These are phyloP conservation scores for Fagus sylvatica DNA, from an alignment of 306 rosid species.

Conservation along the genomic window DNA sequence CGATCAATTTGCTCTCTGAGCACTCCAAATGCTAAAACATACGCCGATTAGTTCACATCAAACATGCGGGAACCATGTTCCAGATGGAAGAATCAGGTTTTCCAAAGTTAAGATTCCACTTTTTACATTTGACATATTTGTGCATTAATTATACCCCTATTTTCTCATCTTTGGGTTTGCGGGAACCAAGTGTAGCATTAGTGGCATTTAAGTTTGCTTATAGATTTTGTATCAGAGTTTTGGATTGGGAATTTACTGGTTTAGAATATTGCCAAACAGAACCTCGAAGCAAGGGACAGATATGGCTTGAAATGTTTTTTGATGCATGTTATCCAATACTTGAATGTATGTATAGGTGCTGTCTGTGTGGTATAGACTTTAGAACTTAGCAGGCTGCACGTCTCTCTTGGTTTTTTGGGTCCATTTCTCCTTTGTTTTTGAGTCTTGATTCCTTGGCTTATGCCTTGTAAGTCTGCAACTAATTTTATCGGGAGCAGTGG, in stretches of 20 bases:
- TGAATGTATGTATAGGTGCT: not conserved
- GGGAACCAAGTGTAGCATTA: not conserved
- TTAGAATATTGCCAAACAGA: not conserved
- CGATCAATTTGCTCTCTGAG: no score
- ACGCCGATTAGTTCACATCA: no score
- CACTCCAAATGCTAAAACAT: no score
- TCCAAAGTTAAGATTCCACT: not conserved
- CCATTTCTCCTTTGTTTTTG: not conserved
- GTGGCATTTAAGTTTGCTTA: not conserved
- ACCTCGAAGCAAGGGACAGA: not conserved
- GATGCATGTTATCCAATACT: not conserved
- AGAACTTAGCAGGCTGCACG: not conserved
- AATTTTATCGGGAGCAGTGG: not conserved
- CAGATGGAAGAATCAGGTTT: no score
- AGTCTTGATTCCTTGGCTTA: not conserved
- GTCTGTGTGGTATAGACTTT: not conserved
- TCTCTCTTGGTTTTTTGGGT: not conserved
- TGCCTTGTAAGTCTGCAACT: not conserved
- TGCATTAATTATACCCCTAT: not conserved
- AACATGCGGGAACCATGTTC: no score
- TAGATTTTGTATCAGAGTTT: not conserved
- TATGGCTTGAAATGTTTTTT: not conserved
- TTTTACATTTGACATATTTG: not conserved
- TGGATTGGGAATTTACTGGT: not conserved
- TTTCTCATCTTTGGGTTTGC: not conserved